Conservation (phyloP, 371 early-diverging fungal genomes). For the Mortierella sp. region DNA sequence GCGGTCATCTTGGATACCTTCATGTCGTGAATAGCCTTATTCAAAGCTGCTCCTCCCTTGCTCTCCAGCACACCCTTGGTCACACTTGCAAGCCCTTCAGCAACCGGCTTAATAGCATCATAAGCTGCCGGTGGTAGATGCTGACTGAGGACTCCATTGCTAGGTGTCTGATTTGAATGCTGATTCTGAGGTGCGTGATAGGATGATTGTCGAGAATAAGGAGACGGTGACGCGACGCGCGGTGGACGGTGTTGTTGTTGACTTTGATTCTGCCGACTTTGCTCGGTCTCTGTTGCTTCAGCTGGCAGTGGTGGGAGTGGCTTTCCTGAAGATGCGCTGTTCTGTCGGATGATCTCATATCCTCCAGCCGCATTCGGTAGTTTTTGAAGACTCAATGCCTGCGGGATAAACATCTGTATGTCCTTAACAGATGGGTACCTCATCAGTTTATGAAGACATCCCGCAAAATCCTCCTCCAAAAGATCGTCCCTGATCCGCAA, state of each 20-base stretch:
- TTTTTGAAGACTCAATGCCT: constrained; percentile 72
- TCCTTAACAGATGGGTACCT: constrained; percentile 71
- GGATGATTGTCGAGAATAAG: constrained; percentile 10
- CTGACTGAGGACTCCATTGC: constrained; percentile 37
- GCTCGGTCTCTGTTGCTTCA: constrained; percentile 4
- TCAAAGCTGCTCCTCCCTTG: constrained; percentile 57
- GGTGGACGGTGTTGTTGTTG: constrained; percentile 3
- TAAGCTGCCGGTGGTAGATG: constrained; percentile 50
- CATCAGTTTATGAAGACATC: constrained; percentile 82
- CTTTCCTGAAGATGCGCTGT: constrained; percentile 63
- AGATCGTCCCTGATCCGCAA: constrained; percentile 80
- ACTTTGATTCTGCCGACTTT: constrained; percentile 5
- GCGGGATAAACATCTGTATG: constrained; percentile 67
- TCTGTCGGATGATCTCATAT: constrained; percentile 67
- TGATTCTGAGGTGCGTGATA: constrained; percentile 11
- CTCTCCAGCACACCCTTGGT: constrained; percentile 72
- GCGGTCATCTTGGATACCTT: constrained; percentile 32
- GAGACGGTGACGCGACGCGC: constrained; percentile 12
- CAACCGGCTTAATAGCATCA: constrained; percentile 53
- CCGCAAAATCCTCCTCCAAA: constrained; percentile 78
- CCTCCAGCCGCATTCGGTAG: constrained; percentile 62
- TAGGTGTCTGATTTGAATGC: not conserved
- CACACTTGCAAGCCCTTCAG: constrained; percentile 60
- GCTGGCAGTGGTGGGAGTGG: constrained; percentile 55
- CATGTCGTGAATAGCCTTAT: constrained; percentile 70